Base-by-base conservation (phyloP, 2,329 filamentous ascomycete genomes). In the Fusarium gaditjirri region DNA sequence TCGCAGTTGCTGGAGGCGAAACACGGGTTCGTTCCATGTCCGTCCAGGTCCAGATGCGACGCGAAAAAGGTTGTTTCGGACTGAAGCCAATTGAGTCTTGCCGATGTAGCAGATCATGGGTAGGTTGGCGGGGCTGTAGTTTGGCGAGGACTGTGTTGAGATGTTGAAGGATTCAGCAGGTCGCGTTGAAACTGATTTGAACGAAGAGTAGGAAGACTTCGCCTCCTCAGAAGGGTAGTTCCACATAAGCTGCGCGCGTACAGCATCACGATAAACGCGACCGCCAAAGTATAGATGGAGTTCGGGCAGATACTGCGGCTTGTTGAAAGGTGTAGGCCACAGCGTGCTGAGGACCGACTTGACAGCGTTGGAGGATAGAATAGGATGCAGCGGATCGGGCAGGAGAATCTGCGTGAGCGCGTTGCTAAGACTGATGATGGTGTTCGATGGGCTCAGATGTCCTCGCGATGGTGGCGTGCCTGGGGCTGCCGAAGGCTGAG, bases 181-280 rank as follows among this genome's bases (percentile, higher is more conserved):
- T 21, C 78, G 79, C n/a, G 83, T 83, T 23, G 81, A 78, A 77
- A 82, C 47, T 69, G 84, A 73, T 70, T 78, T 63, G 76, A 81
- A 81, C 4, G 82, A 83, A 23, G 74, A 75, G 50, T 78, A 76
- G 1, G 77, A 77, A 9, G 72, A 74, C 52, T 70, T 71, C 23
- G 66, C 46, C 39, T 79, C 73, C 8, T 77, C 74, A 3, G 63
- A 41, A 6, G 79, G 79, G 47, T 77, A 81, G 61, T 83, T 85
- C 87, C 87, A 90, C 53, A 87, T 69, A n/a, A 86, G 77, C 25
- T 87, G 84, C 4, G 84, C 81, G 46, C 84, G 84, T n/a, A 87
- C 82, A 1, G 83, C 83, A 36, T 83, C 83, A 25, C 79, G 79
- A 70, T 86, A 87, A 19, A 82, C 77, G 35, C 83, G 81, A 23